Evolutionary conservation across 352 stramenopile species (phyloP).

Genomic region (Phytophthora agathidicida): DNA sequence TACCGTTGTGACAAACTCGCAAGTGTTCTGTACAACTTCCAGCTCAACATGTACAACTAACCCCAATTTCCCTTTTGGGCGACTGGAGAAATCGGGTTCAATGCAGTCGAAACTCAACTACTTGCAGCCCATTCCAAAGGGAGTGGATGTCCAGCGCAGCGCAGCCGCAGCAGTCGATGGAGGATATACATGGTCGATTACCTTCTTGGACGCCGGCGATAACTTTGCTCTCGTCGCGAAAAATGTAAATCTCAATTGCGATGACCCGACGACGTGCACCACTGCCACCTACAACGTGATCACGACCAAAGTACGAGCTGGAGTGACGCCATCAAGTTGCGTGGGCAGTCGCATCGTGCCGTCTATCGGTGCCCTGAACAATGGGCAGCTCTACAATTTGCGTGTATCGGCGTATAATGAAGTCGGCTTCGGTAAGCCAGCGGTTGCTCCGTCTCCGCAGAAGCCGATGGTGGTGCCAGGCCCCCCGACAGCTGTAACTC

Average conservation of each 20-base stretch:
- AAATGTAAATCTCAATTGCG: conserved; percentile 12
- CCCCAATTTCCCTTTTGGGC: conserved; percentile 30
- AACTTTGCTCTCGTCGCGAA: conserved; percentile 72
- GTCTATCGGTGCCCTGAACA: conserved; percentile 65
- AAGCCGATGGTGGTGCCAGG: conserved; percentile 87
- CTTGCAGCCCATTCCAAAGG: conserved; percentile 43
- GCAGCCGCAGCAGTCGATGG: conserved; percentile 40
- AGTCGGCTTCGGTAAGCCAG: conserved; percentile 88
- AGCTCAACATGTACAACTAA: conserved; percentile 40
- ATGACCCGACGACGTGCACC: conserved; percentile 26
- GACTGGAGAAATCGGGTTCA: conserved; percentile 63
- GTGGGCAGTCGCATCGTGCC: conserved; percentile 86
- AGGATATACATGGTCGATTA: conserved; percentile 90
- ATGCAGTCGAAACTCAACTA: conserved; percentile 77
- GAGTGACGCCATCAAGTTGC: conserved; percentile 77
- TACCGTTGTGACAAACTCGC: conserved; percentile 35
- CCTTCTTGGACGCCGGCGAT: conserved; percentile 89
- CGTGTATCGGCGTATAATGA: conserved; percentile 96
- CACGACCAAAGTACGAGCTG: conserved; percentile 67
- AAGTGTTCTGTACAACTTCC: conserved; percentile 62
- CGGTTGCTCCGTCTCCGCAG: conserved; percentile 47
- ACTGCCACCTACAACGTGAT: conserved; percentile 47
- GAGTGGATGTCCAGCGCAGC: conserved; percentile 83
- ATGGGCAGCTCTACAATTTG: conserved; percentile 93
- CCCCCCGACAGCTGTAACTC: conserved; percentile 67